Base-by-base conservation (phyloP, 805 yeast species). In the Ogataea corticis region DNA sequence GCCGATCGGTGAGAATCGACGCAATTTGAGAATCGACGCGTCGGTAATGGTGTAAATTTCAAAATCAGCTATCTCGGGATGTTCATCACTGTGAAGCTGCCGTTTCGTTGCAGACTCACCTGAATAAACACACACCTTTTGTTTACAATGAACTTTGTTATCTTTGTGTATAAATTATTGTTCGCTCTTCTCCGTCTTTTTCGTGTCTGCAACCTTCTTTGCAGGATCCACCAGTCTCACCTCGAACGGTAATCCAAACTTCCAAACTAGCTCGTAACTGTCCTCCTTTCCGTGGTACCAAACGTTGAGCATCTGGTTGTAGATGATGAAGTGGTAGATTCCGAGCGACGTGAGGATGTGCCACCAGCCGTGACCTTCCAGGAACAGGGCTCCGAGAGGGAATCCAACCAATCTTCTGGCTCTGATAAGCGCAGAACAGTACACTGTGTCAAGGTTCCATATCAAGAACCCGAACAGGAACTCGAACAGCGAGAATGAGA, bases 331-430 rank as follows among this genome's bases (percentile, higher is more conserved):
- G 61, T 74, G 84, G 67, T 88, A 91, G 11, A 90, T 91, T 1
- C 96, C 96, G 15, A 80, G 68, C 0, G 94, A 90, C 0, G 91
- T 85, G 45, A 85, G 70, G 21, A 85, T 68, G 60, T 90, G 97
- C 97, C 97, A 90, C 96, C 96, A 91, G 18, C 94, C 96, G 58
- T 90, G 97, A 18, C 91, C 82, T 63, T 90, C 97, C 27, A 91
- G 71, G 3, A 56, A 33, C 3, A 90, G 55, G 46, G 87, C 80
- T 2, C 97, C 97, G 46, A 84, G 77, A 2, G 97, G 97, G 69
- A 86, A 76, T 1, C 96, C 92, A 15, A 79, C 61, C 2, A 66
- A 54, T 51, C 92, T 75, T 59, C 96, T 75, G 6, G 77, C 61
- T 6, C 66, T 49, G 39, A 84, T 73, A 67, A 85, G 84, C 19